phyloP scores from a whole-genome alignment of 805 yeast genomes.

The Blastobotrys americana region DNA sequence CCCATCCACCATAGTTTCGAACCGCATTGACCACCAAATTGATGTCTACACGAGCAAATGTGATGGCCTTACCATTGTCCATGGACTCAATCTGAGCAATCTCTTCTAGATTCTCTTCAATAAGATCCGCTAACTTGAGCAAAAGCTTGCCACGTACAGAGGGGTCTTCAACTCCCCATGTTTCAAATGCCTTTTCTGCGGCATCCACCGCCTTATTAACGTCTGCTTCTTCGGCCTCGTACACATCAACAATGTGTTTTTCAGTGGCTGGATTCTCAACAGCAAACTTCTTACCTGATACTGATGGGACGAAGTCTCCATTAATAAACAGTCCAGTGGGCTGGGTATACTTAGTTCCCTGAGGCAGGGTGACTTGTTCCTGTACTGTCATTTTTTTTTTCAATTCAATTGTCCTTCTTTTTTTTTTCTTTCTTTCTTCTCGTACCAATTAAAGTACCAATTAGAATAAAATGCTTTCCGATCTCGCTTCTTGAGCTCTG shows the following conservation, averaged over 20 bases:
- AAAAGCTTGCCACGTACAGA: constrained; percentile 55
- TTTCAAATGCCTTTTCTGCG: constrained; percentile 68
- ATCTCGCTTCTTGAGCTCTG: too few relatives aligned
- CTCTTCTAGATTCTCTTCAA: constrained; percentile 65
- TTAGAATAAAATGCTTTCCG: too few relatives aligned
- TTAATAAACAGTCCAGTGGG: constrained; percentile 88
- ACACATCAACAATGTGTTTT: constrained; percentile 56
- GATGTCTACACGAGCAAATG: constrained; percentile 41
- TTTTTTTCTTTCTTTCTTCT: too few relatives aligned
- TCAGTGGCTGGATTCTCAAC: constrained; percentile 39
- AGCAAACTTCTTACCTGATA: constrained; percentile 47
- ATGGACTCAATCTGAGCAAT: constrained; percentile 78
- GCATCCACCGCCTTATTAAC: constrained; percentile 76
- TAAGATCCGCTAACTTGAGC: constrained; percentile 65
- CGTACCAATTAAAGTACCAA: too few relatives aligned
- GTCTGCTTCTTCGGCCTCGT: constrained; percentile 70
- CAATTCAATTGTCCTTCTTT: too few relatives aligned
- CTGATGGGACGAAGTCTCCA: constrained; percentile 64
- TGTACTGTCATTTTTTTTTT: constrained; percentile 33
- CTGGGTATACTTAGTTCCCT: constrained; percentile 60
- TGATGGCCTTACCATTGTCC: constrained; percentile 80
- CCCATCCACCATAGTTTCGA: constrained; percentile 69
- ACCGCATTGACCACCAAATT: constrained; percentile 49
- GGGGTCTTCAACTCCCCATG: constrained; percentile 69
- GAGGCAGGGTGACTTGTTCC: constrained; percentile 50